Evolutionary conservation across 768 basidiomycete genomes (phyloP), one percentile per base, ranked within the genome.

Genomic region (Kwoniella mangroviensis): DNA sequence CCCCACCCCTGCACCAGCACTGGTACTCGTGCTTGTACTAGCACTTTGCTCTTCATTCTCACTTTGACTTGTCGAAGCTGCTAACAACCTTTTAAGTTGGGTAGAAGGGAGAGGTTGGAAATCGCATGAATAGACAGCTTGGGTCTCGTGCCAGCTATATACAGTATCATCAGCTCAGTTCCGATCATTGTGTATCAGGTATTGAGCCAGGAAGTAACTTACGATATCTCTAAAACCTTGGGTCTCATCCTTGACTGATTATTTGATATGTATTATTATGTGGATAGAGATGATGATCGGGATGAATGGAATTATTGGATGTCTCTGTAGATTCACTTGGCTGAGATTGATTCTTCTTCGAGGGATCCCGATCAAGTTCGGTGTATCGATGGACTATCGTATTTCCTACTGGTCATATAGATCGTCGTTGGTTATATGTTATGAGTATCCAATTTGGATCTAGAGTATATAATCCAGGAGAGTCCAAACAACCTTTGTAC

Each of bases 41-140:
- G 58, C 65, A 49, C 53, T 55, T 34, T 52, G n/a, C 22, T 61
- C 69, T 22, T 63, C 65, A 45, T 72, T 75, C 5, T 73, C 74
- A 17, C 75, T 73, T 0, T 71, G 70, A n/a, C 52, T 65, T 1
- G 55, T 65, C 1, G 61, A 55, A 6, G 65, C 41, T n/a, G 74
- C 78, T 49, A 84, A 76, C 42, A 85, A 74, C 55, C 83, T 76
- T 67, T 82, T 83, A 67, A 86, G 81, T 67, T 83, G 80, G 3
- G 77, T 71, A 87, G 92, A 78, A 1, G 91, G 85, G 41, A 90
- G 81, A 21, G 93, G 90, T 81, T 98, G 97, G 80, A 97, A 97
- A 86, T 99, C 97, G 83, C 92, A 93, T 17, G 94, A 92, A 54
- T 93, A 95, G 84, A 99, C 79, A 7, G 82, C 81, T 63, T 82